Evolutionary conservation across 2,329 filamentous ascomycete genomes (phyloP).

Genomic region (Didymella pomorum): DNA sequence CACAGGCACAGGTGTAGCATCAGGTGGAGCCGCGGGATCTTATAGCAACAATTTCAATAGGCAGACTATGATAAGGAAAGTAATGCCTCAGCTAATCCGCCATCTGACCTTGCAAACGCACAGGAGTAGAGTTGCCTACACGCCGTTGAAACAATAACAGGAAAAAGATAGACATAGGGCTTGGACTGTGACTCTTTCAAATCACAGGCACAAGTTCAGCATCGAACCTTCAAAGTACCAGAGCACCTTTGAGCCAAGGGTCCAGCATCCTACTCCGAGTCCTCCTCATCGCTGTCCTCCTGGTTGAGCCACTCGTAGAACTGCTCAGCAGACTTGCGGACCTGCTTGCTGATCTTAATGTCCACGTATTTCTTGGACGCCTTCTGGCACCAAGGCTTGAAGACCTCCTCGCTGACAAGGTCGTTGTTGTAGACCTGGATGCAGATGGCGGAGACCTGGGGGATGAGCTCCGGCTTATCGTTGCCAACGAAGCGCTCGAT

Average conservation of each 20-base stretch:
- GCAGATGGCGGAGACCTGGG: conserved; percentile 83
- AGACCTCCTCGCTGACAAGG: conserved; percentile 84
- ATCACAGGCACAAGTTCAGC: background rate
- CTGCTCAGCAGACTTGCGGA: conserved; percentile 90
- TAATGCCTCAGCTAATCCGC: conserved; percentile 4
- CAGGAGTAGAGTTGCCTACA: conserved; percentile 34
- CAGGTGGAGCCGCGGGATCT: conserved; percentile 1
- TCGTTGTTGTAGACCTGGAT: conserved; percentile 92
- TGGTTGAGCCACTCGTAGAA: conserved; percentile 90
- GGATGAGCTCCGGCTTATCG: conserved; percentile 79
- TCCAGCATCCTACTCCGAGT: conserved; percentile 35
- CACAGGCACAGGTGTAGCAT: conserved; percentile 14
- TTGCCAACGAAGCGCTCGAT: conserved; percentile 91
- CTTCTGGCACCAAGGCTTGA: conserved; percentile 91
- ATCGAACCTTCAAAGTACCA: background rate
- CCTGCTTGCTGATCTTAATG: conserved; percentile 86
- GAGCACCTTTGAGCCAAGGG: background rate
- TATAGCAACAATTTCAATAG: conserved; percentile 26
- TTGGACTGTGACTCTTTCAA: background rate
- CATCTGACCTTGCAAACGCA: background rate
- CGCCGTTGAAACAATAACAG: conserved; percentile 27
- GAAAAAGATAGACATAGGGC: conserved; percentile 1
- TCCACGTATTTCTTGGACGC: conserved; percentile 99
- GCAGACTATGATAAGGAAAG: conserved; percentile 28
- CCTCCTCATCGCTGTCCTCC: conserved; percentile 69